Evolutionary conservation across 2,329 filamentous ascomycete genomes (phyloP).

Genomic region (Epichloe sibirici): DNA sequence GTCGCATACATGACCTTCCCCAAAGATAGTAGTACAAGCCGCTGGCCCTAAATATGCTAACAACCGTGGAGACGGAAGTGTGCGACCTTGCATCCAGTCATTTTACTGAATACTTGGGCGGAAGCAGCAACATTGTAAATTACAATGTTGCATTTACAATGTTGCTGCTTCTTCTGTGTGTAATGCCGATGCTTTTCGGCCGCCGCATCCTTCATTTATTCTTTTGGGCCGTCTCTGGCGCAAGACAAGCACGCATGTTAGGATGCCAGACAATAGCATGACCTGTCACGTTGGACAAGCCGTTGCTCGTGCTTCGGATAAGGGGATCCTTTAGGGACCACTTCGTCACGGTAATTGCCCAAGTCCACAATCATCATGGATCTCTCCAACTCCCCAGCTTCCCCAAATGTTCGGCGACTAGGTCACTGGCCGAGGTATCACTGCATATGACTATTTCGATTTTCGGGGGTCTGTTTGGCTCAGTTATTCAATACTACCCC

Average conservation of each 20-base stretch:
- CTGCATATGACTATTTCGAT: background rate
- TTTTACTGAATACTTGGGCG: too few relatives aligned
- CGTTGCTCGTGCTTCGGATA: background rate
- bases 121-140: too few relatives aligned
- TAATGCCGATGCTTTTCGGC: conserved; percentile 2
- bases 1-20: too few relatives aligned
- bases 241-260: too few relatives aligned
- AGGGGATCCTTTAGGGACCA: background rate
- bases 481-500: background rate
- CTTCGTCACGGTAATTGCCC: background rate
- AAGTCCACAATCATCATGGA: background rate
- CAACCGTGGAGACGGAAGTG: too few relatives aligned
- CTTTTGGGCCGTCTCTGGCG: background rate
- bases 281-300: background rate
- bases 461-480: background rate
- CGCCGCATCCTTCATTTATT: background rate
- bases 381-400: background rate
- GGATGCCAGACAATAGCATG: background rate
- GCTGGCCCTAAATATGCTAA: too few relatives aligned
- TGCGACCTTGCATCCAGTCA: too few relatives aligned
- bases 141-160: too few relatives aligned
- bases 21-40: too few relatives aligned
- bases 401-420: background rate
- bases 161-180: background rate
- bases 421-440: background rate